Evolutionary conservation across 2,329 filamentous ascomycete species (phyloP).

Genomic region (Huntiella bhutanensis): DNA sequence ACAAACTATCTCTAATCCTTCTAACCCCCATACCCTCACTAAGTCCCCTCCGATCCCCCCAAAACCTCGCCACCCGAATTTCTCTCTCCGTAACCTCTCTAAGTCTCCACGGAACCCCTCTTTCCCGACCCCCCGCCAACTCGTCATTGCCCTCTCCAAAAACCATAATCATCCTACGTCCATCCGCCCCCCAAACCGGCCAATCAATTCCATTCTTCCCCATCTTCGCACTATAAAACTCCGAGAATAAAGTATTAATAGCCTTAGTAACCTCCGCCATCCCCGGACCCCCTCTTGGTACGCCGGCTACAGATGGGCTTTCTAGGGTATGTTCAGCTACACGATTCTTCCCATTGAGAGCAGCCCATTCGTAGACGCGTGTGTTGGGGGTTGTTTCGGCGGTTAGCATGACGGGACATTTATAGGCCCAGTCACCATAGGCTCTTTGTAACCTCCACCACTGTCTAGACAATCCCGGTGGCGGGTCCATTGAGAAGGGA

Average conservation of each 20-base stretch:
- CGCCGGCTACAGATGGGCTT: background rate
- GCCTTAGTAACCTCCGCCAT: conserved; percentile 20
- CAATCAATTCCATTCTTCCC: conserved; percentile 20
- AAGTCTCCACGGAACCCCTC: conserved; percentile 26
- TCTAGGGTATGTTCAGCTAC: background rate
- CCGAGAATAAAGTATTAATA: conserved; percentile 27
- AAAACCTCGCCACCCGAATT: conserved; percentile 34
- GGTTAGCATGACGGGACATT: conserved; percentile 43
- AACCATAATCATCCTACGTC: conserved; percentile 26
- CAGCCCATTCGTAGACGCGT: conserved; percentile 42
- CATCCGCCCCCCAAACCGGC: conserved; percentile 19
- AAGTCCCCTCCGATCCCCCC: conserved; percentile 35
- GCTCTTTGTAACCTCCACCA: conserved; percentile 39
- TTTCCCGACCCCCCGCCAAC: conserved; percentile 20
- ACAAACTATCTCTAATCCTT: too few relatives aligned
- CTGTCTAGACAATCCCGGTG: conserved; percentile 27
- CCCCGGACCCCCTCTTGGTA: conserved; percentile 17
- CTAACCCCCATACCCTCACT: conserved; percentile 21
- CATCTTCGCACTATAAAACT: conserved; percentile 13
- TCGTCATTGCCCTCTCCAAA: conserved; percentile 45
- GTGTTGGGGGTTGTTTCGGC: conserved; percentile 23
- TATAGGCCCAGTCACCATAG: conserved; percentile 46
- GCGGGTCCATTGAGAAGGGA: conserved; percentile 22
- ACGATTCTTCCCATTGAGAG: conserved; percentile 14
- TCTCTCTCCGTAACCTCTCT: conserved; percentile 25